These are phyloP conservation scores for Acacia crassicarpa DNA, from an alignment of 306 rosid genomes.

Conservation along the genomic window DNA sequence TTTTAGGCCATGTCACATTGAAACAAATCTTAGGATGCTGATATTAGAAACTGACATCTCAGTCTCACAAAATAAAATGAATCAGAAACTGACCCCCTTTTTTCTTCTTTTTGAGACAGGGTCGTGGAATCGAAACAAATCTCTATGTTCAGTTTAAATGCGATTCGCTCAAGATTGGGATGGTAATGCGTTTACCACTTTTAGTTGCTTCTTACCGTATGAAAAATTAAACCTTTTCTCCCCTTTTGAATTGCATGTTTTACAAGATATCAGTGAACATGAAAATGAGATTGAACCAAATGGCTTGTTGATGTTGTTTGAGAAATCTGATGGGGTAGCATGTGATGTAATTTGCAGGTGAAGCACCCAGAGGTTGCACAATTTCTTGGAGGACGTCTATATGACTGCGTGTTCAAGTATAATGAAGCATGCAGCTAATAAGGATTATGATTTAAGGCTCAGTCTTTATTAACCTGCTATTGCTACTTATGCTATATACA, in stretches of 20 bases:
- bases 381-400: constrained; percentile 88
- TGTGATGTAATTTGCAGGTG: constrained; percentile 50
- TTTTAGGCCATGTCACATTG: background rate
- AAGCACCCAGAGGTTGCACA: constrained; percentile 92
- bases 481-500: background rate
- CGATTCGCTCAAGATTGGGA: constrained; percentile 89
- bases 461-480: constrained; percentile 17
- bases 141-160: constrained; percentile 85
- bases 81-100: background rate
- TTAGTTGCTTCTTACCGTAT: background rate
- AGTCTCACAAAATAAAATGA: background rate
- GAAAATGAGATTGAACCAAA: background rate
- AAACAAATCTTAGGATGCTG: background rate
- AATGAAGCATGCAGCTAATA: constrained; percentile 54
- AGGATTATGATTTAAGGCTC: constrained; percentile 12
- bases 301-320: background rate
- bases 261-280: background rate
- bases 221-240: background rate
- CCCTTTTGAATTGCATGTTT: background rate
- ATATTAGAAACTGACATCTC: background rate
- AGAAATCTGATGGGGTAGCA: constrained; percentile 2
- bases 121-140: constrained; percentile 95
- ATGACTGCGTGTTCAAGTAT: constrained; percentile 84
- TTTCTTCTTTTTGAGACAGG: constrained; percentile 60
- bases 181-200: constrained; percentile 51